Evolutionary conservation across 306 rosid species (phyloP).

Genomic region (Betula pendula): DNA sequence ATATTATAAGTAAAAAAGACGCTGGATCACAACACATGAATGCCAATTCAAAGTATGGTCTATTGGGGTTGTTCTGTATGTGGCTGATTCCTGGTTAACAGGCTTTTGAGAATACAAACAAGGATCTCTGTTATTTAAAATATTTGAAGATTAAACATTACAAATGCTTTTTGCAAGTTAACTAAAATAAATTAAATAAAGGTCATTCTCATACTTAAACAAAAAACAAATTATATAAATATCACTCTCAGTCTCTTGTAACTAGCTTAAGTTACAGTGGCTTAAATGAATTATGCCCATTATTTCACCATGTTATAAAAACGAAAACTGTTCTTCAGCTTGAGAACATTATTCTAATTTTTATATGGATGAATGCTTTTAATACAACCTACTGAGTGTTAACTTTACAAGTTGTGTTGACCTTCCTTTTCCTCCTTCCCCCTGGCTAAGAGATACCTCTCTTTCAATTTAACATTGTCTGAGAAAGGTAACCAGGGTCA

Average conservation of each 20-base stretch:
- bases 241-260: background rate
- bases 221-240: background rate
- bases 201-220: background rate
- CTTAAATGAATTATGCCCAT: background rate
- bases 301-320: background rate
- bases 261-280: background rate
- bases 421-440: background rate
- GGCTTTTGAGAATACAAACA: background rate
- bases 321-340: background rate
- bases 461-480: background rate
- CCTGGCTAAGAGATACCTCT: background rate
- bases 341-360: background rate
- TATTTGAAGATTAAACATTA: background rate
- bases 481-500: background rate
- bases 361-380: too few species aligned
- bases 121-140: background rate
- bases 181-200: background rate
- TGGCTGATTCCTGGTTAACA: background rate
- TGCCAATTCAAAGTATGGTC: too few species aligned
- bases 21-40: too few species aligned
- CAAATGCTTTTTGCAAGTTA: background rate
- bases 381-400: background rate
- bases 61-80: too few species aligned
- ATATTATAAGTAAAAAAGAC: too few species aligned
- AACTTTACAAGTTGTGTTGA: background rate